Percentiles rank a stretch among this genome's conserved stretches.
These are phyloP conservation scores for Hypoxylon intermedium DNA, from an alignment of 495 filamentous ascomycete genomes.

Conservation along the genomic window DNA sequence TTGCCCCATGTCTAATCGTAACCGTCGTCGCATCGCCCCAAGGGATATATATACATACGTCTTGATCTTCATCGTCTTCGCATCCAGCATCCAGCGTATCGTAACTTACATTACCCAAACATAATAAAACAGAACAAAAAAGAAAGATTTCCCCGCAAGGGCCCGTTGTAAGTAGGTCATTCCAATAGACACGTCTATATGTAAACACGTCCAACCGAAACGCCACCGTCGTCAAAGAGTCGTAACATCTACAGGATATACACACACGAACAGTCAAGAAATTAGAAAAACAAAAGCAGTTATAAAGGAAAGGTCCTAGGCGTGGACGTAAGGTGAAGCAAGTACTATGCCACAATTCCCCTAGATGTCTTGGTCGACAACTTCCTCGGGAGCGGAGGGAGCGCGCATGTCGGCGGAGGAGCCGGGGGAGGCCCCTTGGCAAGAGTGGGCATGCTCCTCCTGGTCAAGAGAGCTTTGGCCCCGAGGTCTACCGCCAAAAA, in stretches of 20 bases:
- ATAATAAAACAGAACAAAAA: too few species aligned
- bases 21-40: conserved; percentile 1
- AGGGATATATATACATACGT: conserved; percentile 7
- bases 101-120: background rate
- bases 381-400: conserved; percentile 65
- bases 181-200: conserved; percentile 8
- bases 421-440: conserved; percentile 65
- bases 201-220: conserved; percentile 10
- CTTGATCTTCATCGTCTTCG: background rate
- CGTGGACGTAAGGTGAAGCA: background rate
- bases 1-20: conserved; percentile 19
- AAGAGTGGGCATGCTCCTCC: conserved; percentile 66
- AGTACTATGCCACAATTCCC: conserved; percentile 8
- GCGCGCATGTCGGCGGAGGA: conserved; percentile 68
- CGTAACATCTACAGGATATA: conserved; percentile 29
- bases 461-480: conserved; percentile 44
- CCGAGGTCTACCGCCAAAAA: conserved; percentile 40
- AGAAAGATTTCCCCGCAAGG: conserved; percentile 23
- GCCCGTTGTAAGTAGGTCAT: conserved; percentile 15
- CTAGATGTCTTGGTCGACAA: conserved; percentile 11
- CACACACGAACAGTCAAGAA: conserved; percentile 12
- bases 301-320: conserved; percentile 1
- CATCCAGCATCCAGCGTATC: background rate
- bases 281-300: background rate
- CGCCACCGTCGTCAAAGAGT: conserved; percentile 21